Conservation (phyloP, 2,329 filamentous ascomycete genomes). For the Plectosphaerella cucumerina region DNA sequence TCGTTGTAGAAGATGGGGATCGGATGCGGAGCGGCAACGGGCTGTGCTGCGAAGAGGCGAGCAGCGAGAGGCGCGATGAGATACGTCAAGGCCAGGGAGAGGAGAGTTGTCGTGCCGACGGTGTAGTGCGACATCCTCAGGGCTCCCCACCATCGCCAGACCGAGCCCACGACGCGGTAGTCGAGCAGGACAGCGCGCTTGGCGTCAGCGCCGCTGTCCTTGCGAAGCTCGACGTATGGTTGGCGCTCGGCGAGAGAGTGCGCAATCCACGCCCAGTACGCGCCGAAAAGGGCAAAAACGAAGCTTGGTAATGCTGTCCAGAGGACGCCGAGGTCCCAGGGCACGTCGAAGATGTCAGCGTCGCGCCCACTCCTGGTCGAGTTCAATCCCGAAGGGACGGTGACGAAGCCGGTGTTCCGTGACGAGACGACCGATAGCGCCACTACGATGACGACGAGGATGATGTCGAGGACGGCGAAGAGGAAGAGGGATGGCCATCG, state of each 20-base stretch:
- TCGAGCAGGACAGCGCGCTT: background rate
- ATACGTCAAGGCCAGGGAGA: background rate
- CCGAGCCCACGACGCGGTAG: conserved; percentile 1
- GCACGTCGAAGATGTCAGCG: background rate
- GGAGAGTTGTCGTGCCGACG: background rate
- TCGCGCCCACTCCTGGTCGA: background rate
- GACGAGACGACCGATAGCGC: background rate
- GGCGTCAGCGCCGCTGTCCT: background rate
- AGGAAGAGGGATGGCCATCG: background rate
- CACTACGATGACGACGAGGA: background rate
- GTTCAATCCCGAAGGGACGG: background rate
- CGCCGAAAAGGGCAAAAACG: conserved; percentile 1
- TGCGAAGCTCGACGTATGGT: conserved; percentile 3
- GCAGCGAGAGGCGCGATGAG: conserved; percentile 1
- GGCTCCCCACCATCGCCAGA: conserved; percentile 3
- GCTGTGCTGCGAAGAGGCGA: conserved; percentile 1
- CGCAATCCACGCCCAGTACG: conserved; percentile 3
- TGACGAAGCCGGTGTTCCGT: conserved; percentile 1
- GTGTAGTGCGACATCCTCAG: background rate
- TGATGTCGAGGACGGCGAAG: background rate
- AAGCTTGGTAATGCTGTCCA: conserved; percentile 3
- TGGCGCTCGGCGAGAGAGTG: background rate
- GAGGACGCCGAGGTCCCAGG: background rate
- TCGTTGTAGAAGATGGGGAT: background rate
- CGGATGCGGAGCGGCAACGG: background rate